phyloP scores from a whole-genome alignment of 2,329 filamentous ascomycete species.

The Hypoxylon sp. region DNA sequence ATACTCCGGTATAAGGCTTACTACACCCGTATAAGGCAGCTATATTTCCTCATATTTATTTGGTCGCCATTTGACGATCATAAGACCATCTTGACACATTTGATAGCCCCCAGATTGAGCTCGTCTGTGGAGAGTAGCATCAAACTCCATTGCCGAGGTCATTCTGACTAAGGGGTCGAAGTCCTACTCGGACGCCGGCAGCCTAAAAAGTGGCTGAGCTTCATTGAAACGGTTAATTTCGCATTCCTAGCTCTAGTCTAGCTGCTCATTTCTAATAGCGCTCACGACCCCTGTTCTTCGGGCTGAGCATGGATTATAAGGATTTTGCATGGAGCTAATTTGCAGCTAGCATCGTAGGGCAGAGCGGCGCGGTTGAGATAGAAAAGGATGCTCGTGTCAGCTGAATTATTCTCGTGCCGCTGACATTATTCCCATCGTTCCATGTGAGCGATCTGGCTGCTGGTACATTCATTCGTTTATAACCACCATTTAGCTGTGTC shows the following conservation, averaged over 20 bases:
- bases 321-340: slow-evolving; percentile 1
- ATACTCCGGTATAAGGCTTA: not conserved
- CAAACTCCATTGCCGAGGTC: not conserved
- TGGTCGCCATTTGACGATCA: not conserved
- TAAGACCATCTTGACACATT: not conserved
- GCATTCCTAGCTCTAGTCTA: not conserved
- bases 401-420: not conserved
- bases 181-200: not conserved
- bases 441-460: not conserved
- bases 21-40: not conserved
- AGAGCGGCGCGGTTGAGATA: slow-evolving; percentile 5
- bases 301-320: slow-evolving; percentile 13
- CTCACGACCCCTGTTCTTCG: slow-evolving; percentile 7
- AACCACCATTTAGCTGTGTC: not conserved
- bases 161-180: not conserved
- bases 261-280: slow-evolving; percentile 3
- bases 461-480: slow-evolving; percentile 22
- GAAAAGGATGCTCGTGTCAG: slow-evolving; percentile 19
- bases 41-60: not conserved
- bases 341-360: not conserved
- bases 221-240: slow-evolving; percentile 11
- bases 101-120: not conserved
- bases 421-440: slow-evolving; percentile 1
- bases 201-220: slow-evolving; percentile 10
- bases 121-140: not conserved